Percentiles rank a stretch among this genome's conserved stretches.
Conservation (phyloP, 306 rosid genomes). For the Begonia masoniana region DNA sequence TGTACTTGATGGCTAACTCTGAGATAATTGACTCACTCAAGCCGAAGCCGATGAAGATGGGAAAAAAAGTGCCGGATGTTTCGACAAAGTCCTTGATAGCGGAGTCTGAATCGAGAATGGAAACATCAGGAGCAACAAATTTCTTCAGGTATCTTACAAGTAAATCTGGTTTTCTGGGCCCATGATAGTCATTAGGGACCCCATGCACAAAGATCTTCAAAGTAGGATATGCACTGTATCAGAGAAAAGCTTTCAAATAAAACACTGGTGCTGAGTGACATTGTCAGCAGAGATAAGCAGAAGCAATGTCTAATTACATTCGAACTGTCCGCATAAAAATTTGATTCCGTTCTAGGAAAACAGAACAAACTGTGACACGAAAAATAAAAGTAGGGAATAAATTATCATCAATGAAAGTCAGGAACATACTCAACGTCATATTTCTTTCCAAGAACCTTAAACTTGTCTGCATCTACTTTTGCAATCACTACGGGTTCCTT, state of each 20-base stretch:
- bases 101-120: slow-evolving; percentile 79
- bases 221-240: slow-evolving; percentile 69
- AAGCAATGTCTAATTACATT: too few relatives aligned
- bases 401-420: slow-evolving; percentile 2
- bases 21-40: slow-evolving; percentile 46
- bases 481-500: slow-evolving; percentile 69
- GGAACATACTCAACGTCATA: slow-evolving; percentile 54
- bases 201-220: slow-evolving; percentile 72
- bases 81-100: slow-evolving; percentile 47
- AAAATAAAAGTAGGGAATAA: slow-evolving; percentile 2
- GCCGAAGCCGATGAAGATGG: slow-evolving; percentile 79
- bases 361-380: slow-evolving; percentile 1
- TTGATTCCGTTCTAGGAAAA: too few relatives aligned
- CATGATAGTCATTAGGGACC: slow-evolving; percentile 53
- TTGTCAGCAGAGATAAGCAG: too few relatives aligned
- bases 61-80: slow-evolving; percentile 63
- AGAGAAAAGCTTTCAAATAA: slow-evolving; percentile 2
- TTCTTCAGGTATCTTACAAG: slow-evolving; percentile 81
- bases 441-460: slow-evolving; percentile 49
- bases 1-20: slow-evolving; percentile 46
- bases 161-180: slow-evolving; percentile 83
- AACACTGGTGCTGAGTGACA: neutral
- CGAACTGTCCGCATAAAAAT: too few relatives aligned
- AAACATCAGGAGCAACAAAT: slow-evolving; percentile 74
- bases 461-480: slow-evolving; percentile 83